phyloP scores from a whole-genome alignment of 2,329 filamentous ascomycete species.

The Paracoccidioides lutzii region DNA sequence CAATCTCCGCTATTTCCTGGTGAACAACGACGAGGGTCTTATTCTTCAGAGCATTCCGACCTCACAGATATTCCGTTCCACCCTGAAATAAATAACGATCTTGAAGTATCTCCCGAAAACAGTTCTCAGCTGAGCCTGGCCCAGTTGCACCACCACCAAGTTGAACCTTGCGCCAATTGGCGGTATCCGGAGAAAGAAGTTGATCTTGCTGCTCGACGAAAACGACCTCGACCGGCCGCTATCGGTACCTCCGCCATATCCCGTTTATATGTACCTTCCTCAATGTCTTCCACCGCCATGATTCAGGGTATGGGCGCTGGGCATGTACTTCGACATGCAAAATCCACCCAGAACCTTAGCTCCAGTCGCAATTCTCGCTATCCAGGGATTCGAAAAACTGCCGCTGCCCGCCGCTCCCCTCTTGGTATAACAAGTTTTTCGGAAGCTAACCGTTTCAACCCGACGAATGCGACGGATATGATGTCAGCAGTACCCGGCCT shows the following conservation, averaged over 20 bases:
- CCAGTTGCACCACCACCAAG: conserved; percentile 17
- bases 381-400: conserved; percentile 35
- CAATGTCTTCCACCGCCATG: conserved; percentile 30
- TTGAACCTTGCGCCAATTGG: conserved; percentile 18
- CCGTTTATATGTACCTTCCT: conserved; percentile 27
- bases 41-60: conserved; percentile 22
- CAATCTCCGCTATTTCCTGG: conserved; percentile 20
- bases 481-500: conserved; percentile 20
- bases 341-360: conserved; percentile 33
- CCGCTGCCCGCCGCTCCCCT: conserved; percentile 35
- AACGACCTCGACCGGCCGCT: conserved; percentile 34
- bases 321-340: conserved; percentile 34
- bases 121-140: conserved; percentile 2
- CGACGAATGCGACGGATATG: conserved; percentile 21
- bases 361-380: conserved; percentile 24
- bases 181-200: conserved; percentile 29
- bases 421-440: conserved; percentile 33
- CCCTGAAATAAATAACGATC: neutral
- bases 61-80: neutral
- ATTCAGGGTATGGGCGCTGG: conserved; percentile 21
- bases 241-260: conserved; percentile 31
- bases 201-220: conserved; percentile 35
- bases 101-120: conserved; percentile 8
- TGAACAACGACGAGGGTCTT: conserved; percentile 18
- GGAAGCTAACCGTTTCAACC: conserved; percentile 28